Evolutionary conservation across 2,329 filamentous ascomycete species (phyloP).

Genomic region (Sarocladiaceae sp.): DNA sequence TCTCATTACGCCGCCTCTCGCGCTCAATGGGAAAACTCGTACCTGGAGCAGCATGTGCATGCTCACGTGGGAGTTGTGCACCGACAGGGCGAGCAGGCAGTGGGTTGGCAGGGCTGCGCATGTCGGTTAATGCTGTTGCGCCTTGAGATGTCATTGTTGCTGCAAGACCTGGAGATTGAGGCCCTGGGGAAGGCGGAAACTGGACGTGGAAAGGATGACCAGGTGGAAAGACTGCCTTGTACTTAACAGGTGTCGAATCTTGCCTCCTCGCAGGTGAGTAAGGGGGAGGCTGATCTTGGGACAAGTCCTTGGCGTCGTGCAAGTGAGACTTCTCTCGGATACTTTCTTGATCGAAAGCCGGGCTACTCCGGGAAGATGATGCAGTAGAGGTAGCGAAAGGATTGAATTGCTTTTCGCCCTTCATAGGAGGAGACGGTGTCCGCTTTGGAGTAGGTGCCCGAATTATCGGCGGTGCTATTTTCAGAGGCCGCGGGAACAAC

Average conservation of each 20-base stretch:
- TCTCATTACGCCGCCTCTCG: constrained; percentile 52
- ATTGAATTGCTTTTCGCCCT: constrained; percentile 5
- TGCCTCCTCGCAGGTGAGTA: constrained; percentile 44
- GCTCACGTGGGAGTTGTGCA: constrained; percentile 38
- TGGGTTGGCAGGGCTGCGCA: constrained; percentile 29
- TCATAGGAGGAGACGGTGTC: constrained; percentile 23
- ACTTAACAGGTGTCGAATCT: constrained; percentile 35
- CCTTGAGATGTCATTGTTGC: constrained; percentile 57
- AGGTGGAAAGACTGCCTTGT: constrained; percentile 53
- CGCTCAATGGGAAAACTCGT: constrained; percentile 41
- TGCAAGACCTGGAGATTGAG: constrained; percentile 56
- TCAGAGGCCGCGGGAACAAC: constrained; percentile 8
- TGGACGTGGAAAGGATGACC: constrained; percentile 39
- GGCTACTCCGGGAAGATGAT: constrained; percentile 17
- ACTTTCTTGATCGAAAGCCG: constrained; percentile 11
- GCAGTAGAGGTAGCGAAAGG: constrained; percentile 12
- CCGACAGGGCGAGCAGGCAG: constrained; percentile 39
- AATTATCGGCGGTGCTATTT: constrained; percentile 27
- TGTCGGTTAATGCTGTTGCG: constrained; percentile 53
- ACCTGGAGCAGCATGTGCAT: constrained; percentile 33
- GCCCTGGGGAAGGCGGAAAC: constrained; percentile 52
- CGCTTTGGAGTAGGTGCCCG: constrained; percentile 29
- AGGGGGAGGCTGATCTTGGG: constrained; percentile 44
- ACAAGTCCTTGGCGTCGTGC: constrained; percentile 28
- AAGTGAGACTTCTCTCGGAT: constrained; percentile 30